phyloP scores from a whole-genome alignment of 305 asterid species.

The Fraxinus platypoda region DNA sequence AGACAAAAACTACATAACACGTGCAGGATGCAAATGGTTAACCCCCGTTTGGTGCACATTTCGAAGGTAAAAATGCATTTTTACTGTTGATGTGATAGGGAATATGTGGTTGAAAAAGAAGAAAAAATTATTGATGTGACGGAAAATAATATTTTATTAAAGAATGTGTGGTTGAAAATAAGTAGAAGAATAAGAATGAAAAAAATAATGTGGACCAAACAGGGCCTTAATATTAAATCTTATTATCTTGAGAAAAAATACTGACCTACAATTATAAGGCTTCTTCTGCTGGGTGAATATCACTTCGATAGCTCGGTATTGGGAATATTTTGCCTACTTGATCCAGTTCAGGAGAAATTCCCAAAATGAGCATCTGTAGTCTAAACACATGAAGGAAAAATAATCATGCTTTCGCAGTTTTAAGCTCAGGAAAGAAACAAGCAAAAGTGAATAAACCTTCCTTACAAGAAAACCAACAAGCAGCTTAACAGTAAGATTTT shows the following conservation, averaged over 20 bases:
- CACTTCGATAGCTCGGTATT: not conserved
- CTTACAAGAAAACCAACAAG: not conserved
- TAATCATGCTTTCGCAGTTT: constrained; percentile 5
- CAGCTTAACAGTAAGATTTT: not conserved
- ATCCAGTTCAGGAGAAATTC: constrained; percentile 4
- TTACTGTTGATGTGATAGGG: too few relatives aligned
- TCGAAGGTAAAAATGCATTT: too few relatives aligned
- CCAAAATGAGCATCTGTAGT: constrained; percentile 6
- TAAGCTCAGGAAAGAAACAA: not conserved
- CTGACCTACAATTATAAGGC: constrained; percentile 19
- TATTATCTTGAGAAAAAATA: constrained; percentile 6
- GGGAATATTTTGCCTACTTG: constrained; percentile 16
- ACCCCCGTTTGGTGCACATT: too few relatives aligned
- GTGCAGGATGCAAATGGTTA: not conserved
- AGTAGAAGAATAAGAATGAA: too few relatives aligned
- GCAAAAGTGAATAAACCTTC: not conserved
- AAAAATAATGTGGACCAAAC: too few relatives aligned
- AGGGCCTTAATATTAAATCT: not conserved
- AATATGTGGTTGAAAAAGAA: too few relatives aligned
- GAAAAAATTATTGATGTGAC: too few relatives aligned
- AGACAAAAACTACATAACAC: not conserved
- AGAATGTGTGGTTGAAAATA: too few relatives aligned
- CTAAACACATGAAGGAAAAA: constrained; percentile 19
- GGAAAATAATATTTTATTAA: too few relatives aligned
- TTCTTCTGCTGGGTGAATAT: not conserved